A percentile compares a stretch with the other conserved stretches of the same genome.
phyloP scores from a whole-genome alignment of 495 filamentous ascomycete genomes.

The Podospora pseudocomata region DNA sequence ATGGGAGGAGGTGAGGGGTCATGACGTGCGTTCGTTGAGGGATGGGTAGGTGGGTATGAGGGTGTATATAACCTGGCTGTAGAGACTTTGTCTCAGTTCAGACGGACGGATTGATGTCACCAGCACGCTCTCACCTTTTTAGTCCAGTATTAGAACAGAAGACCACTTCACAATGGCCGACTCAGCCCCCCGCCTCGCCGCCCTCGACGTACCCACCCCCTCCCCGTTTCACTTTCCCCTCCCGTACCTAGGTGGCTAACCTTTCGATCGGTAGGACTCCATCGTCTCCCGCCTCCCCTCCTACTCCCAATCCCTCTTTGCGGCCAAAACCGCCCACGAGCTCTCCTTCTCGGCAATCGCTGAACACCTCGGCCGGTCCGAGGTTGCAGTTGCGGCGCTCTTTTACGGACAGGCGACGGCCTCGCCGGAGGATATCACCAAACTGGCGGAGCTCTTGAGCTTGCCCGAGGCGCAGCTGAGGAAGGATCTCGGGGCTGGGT shows the following conservation, averaged over 20 bases:
- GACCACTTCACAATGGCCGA: constrained; percentile 20
- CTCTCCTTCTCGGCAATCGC: constrained; percentile 83
- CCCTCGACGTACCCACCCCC: constrained; percentile 28
- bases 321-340: constrained; percentile 69
- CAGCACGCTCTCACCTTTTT: no score
- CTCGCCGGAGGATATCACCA: constrained; percentile 69
- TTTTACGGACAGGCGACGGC: constrained; percentile 93
- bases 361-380: constrained; percentile 70
- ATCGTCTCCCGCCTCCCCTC: constrained; percentile 55
- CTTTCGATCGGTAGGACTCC: constrained; percentile 32
- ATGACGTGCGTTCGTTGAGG: neutral
- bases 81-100: neutral
- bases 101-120: neutral
- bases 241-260: neutral
- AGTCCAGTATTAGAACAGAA: no score
- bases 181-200: constrained; percentile 29
- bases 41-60: neutral
- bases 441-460: constrained; percentile 63
- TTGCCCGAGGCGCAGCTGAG: constrained; percentile 57
- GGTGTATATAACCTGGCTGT: neutral
- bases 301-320: constrained; percentile 74
- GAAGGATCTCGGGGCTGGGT: constrained; percentile 63
- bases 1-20: neutral
- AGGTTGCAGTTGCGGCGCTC: constrained; percentile 86
- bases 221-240: neutral